Evolutionary conservation across 768 basidiomycete genomes (phyloP), one percentile per base, ranked within the genome.

Genomic region (Tephrocybe sp.): DNA sequence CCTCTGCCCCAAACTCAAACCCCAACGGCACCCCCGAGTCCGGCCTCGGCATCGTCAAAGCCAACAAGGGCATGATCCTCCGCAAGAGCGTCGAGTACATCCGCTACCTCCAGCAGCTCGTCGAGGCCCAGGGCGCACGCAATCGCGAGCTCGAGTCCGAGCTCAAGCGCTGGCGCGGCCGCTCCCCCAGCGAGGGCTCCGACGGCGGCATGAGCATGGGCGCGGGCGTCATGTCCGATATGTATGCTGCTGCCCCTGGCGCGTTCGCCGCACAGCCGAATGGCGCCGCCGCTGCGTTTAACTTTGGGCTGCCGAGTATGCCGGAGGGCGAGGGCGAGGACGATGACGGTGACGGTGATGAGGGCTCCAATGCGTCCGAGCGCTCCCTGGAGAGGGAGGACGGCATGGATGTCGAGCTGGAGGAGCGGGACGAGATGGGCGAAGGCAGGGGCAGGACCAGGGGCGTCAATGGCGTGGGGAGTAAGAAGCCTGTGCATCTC

Each of bases 51-150:
- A 75, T 78, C 25, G 86, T 90, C 47, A 95, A 95, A 64, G 93
- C 93, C 23, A 95, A 96, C 72, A 96, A 96, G 76, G 93, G 93
- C 28, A 90, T 95, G 85, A 93, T 96, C 37, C 69, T 96, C 39
- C 68, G 90, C 58, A 96, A 90, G 78, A 86, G 84, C 49, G 85
- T 88, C 2, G 85, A 87, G 61, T 86, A 87, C 60, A 86, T 87
- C 25, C 80, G 90, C 50, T 93, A 91, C 66, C 80, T 93, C 10
- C 91, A 93, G 64, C 90, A 93, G 58, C 84, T 93, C 46, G 90
- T 93, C 9, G 81, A 79, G 3, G 86, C 84, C 0, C 91, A 93
- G 60, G 88, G 88, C 3, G 79, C 79, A 37, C 75, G 90, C 9
- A 92, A 90, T 64, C 73, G 87, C 34, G 89, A 91, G 60, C 74